Conservation (phyloP, 2,329 filamentous ascomycete genomes). For the Chalaropsis ovoidea region DNA sequence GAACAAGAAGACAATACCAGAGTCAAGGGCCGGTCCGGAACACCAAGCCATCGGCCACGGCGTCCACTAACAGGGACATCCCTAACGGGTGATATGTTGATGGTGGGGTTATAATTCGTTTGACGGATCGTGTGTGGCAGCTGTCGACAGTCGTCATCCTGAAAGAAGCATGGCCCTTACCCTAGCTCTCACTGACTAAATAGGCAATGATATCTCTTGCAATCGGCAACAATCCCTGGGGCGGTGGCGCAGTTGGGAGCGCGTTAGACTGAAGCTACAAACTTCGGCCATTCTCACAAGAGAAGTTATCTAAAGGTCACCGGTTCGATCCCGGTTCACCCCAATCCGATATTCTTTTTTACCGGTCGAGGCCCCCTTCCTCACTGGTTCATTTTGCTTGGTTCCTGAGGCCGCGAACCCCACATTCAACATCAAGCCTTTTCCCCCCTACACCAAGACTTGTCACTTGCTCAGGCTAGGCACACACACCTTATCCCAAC, state of each 20-base stretch:
- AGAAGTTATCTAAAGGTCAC: conserved; percentile 26
- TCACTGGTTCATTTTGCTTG: background rate
- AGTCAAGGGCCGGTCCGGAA: background rate
- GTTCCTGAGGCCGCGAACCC: background rate
- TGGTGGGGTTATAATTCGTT: background rate
- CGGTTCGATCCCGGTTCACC: conserved; percentile 26
- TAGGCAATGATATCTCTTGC: background rate
- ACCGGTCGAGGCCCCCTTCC: background rate
- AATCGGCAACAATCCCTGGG: background rate
- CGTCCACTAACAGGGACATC: conserved; percentile 2
- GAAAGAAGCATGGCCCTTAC: no score
- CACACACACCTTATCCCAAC: background rate
- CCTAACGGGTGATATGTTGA: background rate
- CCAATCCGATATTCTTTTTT: conserved; percentile 7
- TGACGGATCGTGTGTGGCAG: background rate
- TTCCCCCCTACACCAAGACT: no score
- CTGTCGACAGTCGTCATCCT: background rate
- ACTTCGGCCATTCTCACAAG: conserved; percentile 20
- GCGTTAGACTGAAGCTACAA: conserved; percentile 25
- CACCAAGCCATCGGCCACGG: conserved; percentile 5
- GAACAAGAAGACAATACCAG: background rate
- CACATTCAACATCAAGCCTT: conserved; percentile 16
- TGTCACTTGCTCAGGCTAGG: no score
- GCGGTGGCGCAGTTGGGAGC: conserved; percentile 26
- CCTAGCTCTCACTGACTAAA: no score